Evolutionary conservation across 192 early-diverging fungal genomes (phyloP).

Genomic region (Podila epigama): DNA sequence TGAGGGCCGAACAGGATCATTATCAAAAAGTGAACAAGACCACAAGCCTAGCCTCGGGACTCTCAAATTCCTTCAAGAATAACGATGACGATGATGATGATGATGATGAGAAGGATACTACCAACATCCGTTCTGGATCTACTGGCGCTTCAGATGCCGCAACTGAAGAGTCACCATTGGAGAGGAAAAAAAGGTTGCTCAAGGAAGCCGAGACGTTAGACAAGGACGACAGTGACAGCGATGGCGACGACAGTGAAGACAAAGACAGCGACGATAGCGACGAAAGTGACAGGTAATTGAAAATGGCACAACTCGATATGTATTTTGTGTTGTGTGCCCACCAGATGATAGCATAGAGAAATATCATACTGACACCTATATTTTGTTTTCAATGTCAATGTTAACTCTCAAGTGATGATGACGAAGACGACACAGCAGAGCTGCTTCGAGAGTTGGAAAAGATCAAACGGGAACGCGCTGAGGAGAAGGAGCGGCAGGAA

Average conservation of each 20-base stretch:
- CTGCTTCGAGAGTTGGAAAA: slow-evolving; percentile 86
- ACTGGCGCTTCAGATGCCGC: background rate
- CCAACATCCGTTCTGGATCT: background rate
- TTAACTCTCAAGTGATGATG: slow-evolving; percentile 64
- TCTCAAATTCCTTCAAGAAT: slow-evolving; percentile 48
- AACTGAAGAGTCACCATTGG: slow-evolving; percentile 14
- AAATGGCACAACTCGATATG: background rate
- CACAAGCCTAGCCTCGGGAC: slow-evolving; percentile 18
- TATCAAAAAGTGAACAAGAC: slow-evolving; percentile 56
- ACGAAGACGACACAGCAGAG: slow-evolving; percentile 91
- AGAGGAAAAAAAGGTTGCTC: slow-evolving; percentile 50
- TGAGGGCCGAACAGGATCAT: slow-evolving; percentile 71
- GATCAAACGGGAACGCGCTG: slow-evolving; percentile 91
- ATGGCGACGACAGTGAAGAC: slow-evolving; percentile 59
- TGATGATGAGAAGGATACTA: slow-evolving; percentile 14
- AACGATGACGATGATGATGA: slow-evolving; percentile 34
- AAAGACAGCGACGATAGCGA: slow-evolving; percentile 55
- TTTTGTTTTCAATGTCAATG: background rate
- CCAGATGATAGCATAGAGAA: too few relatives aligned
- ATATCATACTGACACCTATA: too few relatives aligned
- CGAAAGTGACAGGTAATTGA: slow-evolving; percentile 44
- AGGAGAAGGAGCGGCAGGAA: slow-evolving; percentile 85
- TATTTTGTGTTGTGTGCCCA: too few relatives aligned
- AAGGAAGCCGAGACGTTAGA: slow-evolving; percentile 59
- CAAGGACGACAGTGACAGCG: slow-evolving; percentile 67